Percentiles rank a stretch among this genome's conserved stretches.
Evolutionary conservation across 768 basidiomycete species (phyloP).

Genomic region (Russula earlei): DNA sequence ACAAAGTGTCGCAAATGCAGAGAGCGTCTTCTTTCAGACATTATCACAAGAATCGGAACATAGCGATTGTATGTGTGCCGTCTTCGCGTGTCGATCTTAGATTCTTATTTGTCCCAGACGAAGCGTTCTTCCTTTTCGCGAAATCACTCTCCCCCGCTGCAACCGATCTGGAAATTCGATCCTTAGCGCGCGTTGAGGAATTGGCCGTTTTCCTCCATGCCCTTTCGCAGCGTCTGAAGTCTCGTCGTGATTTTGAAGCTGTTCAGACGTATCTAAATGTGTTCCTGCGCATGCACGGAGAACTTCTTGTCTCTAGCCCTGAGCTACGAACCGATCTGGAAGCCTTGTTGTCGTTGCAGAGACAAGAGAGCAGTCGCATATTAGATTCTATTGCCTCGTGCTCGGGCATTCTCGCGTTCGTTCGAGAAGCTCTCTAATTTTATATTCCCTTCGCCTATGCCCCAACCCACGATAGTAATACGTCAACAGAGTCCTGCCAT

Average conservation of each 20-base stretch:
- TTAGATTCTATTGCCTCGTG: constrained; percentile 66
- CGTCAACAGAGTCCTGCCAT: too few species aligned
- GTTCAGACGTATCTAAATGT: constrained; percentile 82
- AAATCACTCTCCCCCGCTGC: constrained; percentile 87
- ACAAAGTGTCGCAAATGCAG: constrained; percentile 39
- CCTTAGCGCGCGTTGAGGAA: constrained; percentile 54
- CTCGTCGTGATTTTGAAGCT: constrained; percentile 89
- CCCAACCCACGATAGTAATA: neutral
- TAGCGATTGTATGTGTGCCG: constrained; percentile 55
- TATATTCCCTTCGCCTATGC: neutral
- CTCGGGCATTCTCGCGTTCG: constrained; percentile 66
- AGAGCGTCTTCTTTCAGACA: constrained; percentile 65
- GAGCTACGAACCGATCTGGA: constrained; percentile 55
- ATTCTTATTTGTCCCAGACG: constrained; percentile 39
- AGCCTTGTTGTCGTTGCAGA: constrained; percentile 53
- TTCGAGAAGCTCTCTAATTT: constrained; percentile 50
- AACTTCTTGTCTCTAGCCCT: constrained; percentile 59
- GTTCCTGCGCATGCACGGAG: constrained; percentile 78
- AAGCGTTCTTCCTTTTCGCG: constrained; percentile 71
- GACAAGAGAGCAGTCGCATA: constrained; percentile 68
- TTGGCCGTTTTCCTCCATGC: constrained; percentile 65
- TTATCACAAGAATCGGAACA: constrained; percentile 45
- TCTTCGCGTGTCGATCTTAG: constrained; percentile 6
- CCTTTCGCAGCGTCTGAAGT: constrained; percentile 58
- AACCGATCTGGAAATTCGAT: constrained; percentile 83